Conservation (phyloP, 306 rosid species). For the Lablab purpureus region DNA sequence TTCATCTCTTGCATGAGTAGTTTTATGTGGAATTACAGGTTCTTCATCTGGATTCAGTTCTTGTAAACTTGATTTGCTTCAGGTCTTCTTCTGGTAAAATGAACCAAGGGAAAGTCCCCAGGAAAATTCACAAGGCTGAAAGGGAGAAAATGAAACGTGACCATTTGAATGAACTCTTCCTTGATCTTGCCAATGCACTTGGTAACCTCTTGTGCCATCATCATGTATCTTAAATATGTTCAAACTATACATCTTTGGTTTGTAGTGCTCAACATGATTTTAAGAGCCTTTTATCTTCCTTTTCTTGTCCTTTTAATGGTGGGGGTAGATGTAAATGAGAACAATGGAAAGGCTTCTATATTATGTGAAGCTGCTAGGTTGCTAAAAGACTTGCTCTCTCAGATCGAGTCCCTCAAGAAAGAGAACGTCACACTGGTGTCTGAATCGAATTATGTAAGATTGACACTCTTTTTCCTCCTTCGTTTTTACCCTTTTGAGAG, state of each 20-base stretch:
- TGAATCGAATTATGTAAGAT: conserved; percentile 80
- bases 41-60: conserved; percentile 36
- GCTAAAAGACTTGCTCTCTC: conserved; percentile 71
- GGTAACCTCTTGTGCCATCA: conserved; percentile 60
- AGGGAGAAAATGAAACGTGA: conserved; percentile 97
- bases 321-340: conserved; percentile 61
- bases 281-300: background rate
- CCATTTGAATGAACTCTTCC: conserved; percentile 81
- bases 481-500: conserved; percentile 12
- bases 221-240: conserved; percentile 22
- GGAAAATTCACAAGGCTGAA: conserved; percentile 88
- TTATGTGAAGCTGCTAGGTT: conserved; percentile 70
- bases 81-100: conserved; percentile 63
- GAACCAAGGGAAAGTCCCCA: conserved; percentile 70
- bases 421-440: conserved; percentile 69
- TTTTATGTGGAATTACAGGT: conserved; percentile 33
- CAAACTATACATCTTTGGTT: conserved; percentile 17
- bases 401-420: conserved; percentile 72
- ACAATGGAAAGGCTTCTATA: conserved; percentile 78
- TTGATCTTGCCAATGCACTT: conserved; percentile 77
- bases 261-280: conserved; percentile 22
- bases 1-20: conserved; percentile 7
- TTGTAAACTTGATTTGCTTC: conserved; percentile 50
- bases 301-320: conserved; percentile 30
- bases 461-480: background rate